Base-by-base conservation (phyloP, 2,329 filamentous ascomycete genomes). In the Westerdykella ornata region DNA sequence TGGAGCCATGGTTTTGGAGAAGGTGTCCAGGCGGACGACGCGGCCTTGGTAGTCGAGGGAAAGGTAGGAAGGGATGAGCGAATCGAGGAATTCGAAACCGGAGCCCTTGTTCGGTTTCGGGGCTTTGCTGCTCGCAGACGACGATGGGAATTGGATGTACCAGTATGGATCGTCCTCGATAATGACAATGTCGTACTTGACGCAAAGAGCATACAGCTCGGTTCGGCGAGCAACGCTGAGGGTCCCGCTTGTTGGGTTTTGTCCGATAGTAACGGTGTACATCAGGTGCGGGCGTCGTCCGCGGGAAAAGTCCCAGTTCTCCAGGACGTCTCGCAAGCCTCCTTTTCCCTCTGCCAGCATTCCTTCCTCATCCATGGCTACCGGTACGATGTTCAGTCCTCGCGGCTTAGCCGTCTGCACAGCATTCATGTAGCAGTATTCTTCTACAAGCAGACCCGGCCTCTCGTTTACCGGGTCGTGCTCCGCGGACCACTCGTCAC, bases 151-250 rank as follows among this genome's bases (percentile, higher is more conserved):
- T 63, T 96, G 90, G 7, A 97, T 74, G 64, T 92, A 90, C 86
- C 88, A 96, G 70, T 96, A 96, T 5, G 90, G 90, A 48, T 96
- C 89, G 56, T 97, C 90, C 66, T 97, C 90, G 47, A 94, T 70
- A 50, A 96, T 95, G 56, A 96, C 78, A 48, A 96, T 77, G 64
- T 96, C 88, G 68, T 87, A 94, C 60, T 83, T 78, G 62, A 81
- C 81, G 67, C 85, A 92, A 12, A 96, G 63, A 14, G 75, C 78
- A 60, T 96, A 96, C 19, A 96, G 76, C 38, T 88, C 81, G 54
- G 78, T 84, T 41, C 86, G 78, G 31, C 90, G 80, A 55, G 82
- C 69, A 8, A 92, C 63, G 2, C 84, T 82, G 2, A 94, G 72
- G 2, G 85, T 80, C 22, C 84, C 81, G 20, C 85, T 82, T 0